These are phyloP conservation scores for Aphanomyces cochlioides DNA, from an alignment of 352 stramenopile genomes.

Conservation along the genomic window DNA sequence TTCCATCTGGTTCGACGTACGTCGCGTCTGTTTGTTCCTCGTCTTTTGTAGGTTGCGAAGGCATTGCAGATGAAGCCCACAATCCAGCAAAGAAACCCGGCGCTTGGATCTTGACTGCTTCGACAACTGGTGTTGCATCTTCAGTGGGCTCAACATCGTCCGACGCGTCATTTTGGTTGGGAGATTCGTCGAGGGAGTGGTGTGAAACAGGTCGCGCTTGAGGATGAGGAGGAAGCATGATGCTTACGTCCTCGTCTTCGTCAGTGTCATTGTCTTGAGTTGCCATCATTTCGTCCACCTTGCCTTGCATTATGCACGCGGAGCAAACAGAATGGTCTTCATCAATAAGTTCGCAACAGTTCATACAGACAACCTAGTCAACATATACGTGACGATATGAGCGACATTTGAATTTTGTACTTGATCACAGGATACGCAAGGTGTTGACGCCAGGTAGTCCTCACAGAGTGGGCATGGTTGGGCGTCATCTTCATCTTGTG, in stretches of 20 bases:
- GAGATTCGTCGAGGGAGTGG: too few relatives aligned
- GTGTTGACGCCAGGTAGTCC: not conserved
- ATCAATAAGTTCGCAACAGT: constrained; percentile 24
- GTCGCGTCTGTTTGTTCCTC: not conserved
- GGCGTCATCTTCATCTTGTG: not conserved
- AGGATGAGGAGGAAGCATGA: constrained; percentile 8
- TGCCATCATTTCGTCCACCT: constrained; percentile 4
- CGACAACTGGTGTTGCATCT: not conserved
- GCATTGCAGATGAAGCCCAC: not conserved
- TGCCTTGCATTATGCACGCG: constrained; percentile 2
- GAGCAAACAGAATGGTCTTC: constrained; percentile 2
- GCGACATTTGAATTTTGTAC: constrained; percentile 7
- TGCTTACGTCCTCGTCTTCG: not conserved
- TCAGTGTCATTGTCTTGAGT: constrained; percentile 3
- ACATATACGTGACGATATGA: not conserved
- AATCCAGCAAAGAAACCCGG: constrained; percentile 18
- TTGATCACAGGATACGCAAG: constrained; percentile 2
- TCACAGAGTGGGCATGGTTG: not conserved
- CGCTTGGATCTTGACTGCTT: not conserved
- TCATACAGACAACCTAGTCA: constrained; percentile 6
- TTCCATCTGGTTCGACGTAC: not conserved
- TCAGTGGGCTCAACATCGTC: not conserved
- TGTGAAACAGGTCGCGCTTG: not conserved
- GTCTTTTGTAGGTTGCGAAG: too few relatives aligned
- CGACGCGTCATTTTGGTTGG: not conserved